phyloP scores from a whole-genome alignment of 176 grass and related monocot genomes.

The Musa troglodytarum region DNA sequence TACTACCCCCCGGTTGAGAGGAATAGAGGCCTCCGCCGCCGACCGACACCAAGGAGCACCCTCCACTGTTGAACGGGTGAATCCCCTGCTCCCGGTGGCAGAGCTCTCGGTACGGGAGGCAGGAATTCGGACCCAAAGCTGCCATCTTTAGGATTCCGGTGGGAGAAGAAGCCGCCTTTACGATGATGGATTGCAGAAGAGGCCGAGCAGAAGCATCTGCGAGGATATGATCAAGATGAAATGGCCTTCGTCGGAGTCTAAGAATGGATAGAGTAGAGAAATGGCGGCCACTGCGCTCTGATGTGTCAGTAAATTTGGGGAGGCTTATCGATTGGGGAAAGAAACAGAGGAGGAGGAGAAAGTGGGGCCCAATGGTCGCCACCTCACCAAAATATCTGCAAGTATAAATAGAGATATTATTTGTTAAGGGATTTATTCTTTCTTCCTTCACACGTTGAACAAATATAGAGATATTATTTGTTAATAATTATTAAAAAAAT shows the following conservation, averaged over 20 bases:
- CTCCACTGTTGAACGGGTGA: conserved; percentile 1
- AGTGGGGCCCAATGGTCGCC: neutral
- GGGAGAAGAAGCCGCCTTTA: neutral
- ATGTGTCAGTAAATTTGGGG: neutral
- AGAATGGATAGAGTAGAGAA: neutral
- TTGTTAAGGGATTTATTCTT: too few species aligned
- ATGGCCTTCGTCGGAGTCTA: too few species aligned
- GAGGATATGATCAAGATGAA: neutral
- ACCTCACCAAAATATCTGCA: neutral
- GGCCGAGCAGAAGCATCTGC: neutral
- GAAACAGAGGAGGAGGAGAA: neutral
- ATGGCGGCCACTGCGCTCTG: neutral
- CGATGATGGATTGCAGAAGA: neutral
- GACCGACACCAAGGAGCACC: neutral
- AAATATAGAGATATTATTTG: too few species aligned
- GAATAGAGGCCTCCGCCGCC: neutral
- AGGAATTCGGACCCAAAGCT: neutral
- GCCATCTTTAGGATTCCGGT: neutral
- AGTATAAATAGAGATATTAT: too few species aligned
- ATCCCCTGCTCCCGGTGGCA: neutral
- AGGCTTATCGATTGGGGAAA: neutral
- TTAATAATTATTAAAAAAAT: too few species aligned
- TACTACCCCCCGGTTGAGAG: neutral
- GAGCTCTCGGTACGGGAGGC: conserved; percentile 1
- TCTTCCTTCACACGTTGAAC: too few species aligned